Base-by-base conservation (phyloP, 2,329 filamentous ascomycete species). In the Phialocephala subalpina region DNA sequence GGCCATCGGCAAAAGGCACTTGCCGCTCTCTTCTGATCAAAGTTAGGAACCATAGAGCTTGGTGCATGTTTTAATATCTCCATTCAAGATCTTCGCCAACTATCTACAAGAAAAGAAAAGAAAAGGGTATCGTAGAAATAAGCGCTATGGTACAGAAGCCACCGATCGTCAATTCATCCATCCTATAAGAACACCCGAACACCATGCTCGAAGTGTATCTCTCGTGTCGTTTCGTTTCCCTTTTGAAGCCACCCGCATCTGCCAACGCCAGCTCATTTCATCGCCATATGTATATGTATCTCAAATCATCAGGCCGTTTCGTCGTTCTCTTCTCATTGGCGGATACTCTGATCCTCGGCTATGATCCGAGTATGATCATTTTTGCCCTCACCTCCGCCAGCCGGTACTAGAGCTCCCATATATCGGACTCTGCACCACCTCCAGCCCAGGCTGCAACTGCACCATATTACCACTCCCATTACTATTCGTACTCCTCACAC, bases 381-480 rank as follows among this genome's bases (percentile, higher is more conserved):
- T 22, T n/a, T n/a, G 42, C 20, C 14, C 49, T 53, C 12, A 53
- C n/a, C 49, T 53, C 22, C 49, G 27, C 49, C 49, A 33, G 49
- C 49, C 29, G 6, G 25, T 18, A 20, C n/a, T 12, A 14, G 27
- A 18, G 18, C 25, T 29, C 11, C 33, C 55, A 57, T 57, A 33
- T 2, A 57, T 18, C 9, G 55, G 29, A 20, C 55, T 57, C 29
- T 36, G 29, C 18, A 57, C 55, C 11, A 57, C 55, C 20, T 57
- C 55, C 12, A 57, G 20, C 2, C 55, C 55, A 38, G 55, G 33
- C 22, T 57, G 55, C n/a, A 20, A 1, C 18, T 40, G 29, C 33
- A 57, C 55, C 55, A 57, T 40, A 57, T 40, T 40, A 36, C 33
- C 33, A 57, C 55, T 57, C 12, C 55, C 55, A 57, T 22, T 57